These are phyloP conservation scores for Tilletiopsis washingtonensis DNA, from an alignment of 1,284 basidiomycete species.

Conservation along the genomic window DNA sequence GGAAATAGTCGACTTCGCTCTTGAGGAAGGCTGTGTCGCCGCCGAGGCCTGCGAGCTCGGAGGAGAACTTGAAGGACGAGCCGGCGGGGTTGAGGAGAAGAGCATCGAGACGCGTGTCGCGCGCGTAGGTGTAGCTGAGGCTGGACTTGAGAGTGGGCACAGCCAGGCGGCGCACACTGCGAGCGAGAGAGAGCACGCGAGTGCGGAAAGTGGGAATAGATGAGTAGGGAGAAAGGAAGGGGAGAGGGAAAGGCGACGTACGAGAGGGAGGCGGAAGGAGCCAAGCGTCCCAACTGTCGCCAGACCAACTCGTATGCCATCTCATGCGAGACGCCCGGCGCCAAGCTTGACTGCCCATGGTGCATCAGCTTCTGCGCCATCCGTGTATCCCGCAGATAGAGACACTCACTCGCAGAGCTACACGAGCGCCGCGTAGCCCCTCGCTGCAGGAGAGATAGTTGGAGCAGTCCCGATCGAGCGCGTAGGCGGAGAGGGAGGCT, in stretches of 20 bases:
- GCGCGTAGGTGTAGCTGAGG: conserved; percentile 66
- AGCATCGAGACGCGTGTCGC: conserved; percentile 70
- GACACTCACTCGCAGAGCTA: conserved; percentile 59
- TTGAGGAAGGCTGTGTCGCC: conserved; percentile 37
- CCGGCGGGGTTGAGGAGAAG: conserved; percentile 25
- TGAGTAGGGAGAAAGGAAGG: too few species aligned
- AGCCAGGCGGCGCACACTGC: conserved; percentile 70
- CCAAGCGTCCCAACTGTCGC: background rate
- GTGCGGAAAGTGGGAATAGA: too few species aligned
- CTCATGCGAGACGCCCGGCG: background rate
- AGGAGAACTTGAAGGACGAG: background rate
- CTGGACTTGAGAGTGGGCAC: conserved; percentile 75
- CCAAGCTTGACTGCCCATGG: background rate
- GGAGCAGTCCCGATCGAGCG: conserved; percentile 62
- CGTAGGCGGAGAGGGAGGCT: conserved; percentile 59
- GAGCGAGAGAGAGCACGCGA: too few species aligned
- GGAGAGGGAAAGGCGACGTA: too few species aligned
- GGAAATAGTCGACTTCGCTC: conserved; percentile 19
- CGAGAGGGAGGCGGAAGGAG: background rate
- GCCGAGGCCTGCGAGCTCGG: conserved; percentile 36
- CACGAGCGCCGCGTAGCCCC: conserved; percentile 59
- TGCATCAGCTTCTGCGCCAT: conserved; percentile 23
- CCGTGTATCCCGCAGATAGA: too few species aligned
- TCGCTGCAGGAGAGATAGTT: conserved; percentile 65
- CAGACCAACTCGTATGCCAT: background rate